A percentile compares a stretch with the other conserved stretches of the same genome.
Conservation (phyloP, 495 filamentous ascomycete genomes). For the Talaromyces liani region DNA sequence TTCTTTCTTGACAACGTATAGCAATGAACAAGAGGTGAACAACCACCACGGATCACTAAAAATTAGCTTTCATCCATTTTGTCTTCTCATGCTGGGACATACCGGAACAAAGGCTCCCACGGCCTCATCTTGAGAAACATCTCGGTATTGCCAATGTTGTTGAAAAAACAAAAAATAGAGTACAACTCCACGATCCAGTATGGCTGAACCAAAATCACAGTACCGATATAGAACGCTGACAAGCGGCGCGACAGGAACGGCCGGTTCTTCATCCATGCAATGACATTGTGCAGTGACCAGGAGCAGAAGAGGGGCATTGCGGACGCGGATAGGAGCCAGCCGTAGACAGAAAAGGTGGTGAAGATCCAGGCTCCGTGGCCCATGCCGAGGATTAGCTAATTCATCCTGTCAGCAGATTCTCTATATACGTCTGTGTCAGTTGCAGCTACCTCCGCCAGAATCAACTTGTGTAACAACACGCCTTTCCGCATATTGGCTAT, state of each 20-base stretch:
- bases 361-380: conserved; percentile 41
- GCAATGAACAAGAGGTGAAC: background rate
- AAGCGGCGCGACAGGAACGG: conserved; percentile 31
- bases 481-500: conserved; percentile 34
- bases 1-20: background rate
- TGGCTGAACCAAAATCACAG: conserved; percentile 31
- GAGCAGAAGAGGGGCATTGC: conserved; percentile 37
- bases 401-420: too few species aligned
- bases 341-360: conserved; percentile 29
- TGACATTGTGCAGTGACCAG: conserved; percentile 42
- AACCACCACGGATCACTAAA: background rate
- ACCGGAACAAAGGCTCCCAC: background rate
- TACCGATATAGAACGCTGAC: conserved; percentile 31
- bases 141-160: background rate
- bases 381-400: conserved; percentile 11
- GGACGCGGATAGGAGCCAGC: conserved; percentile 38
- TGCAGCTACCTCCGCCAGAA: conserved; percentile 20
- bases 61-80: background rate
- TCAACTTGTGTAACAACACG: conserved; percentile 38
- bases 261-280: conserved; percentile 42
- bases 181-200: conserved; percentile 21
- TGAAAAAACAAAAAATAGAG: background rate
- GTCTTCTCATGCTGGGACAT: background rate
- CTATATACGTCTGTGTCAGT: too few species aligned
- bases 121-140: background rate